phyloP scores from a whole-genome alignment of 257 asterid species.

The Solanum virginianum region DNA sequence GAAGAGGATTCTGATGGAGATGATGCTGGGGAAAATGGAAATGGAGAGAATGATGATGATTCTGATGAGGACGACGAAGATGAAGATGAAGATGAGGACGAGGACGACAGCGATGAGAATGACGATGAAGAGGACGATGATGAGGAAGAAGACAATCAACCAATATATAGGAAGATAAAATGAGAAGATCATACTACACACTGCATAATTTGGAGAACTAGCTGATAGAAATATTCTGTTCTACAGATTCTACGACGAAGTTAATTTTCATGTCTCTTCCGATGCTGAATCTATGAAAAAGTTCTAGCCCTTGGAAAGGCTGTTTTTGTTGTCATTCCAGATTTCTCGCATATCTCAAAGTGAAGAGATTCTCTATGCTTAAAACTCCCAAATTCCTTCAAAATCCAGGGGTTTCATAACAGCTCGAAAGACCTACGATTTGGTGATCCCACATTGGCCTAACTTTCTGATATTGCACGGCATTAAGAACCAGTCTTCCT shows the following conservation, averaged over 20 bases:
- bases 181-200: not conserved
- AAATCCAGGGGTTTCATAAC: not conserved
- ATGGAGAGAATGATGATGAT: slow-evolving; percentile 6
- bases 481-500: not conserved
- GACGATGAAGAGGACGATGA: slow-evolving; percentile 1
- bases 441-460: not conserved
- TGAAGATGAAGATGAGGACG: not conserved
- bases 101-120: not conserved
- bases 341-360: not conserved
- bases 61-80: not conserved
- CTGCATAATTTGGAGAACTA: not conserved
- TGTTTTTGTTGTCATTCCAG: not conserved
- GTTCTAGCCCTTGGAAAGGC: not conserved
- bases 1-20: slow-evolving; percentile 1
- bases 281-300: not conserved
- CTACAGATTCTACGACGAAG: not conserved
- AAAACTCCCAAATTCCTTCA: not conserved
- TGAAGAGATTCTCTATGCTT: not conserved
- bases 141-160: not conserved
- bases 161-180: slow-evolving; percentile 5
- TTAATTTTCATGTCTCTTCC: not conserved
- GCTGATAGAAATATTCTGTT: not conserved
- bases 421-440: not conserved
- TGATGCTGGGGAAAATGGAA: not conserved
- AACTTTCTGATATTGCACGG: not conserved